Percentiles rank a stretch among this genome's conserved stretches.
Evolutionary conservation across 257 asterid genomes (phyloP).

Genomic region (Striga asiatica): DNA sequence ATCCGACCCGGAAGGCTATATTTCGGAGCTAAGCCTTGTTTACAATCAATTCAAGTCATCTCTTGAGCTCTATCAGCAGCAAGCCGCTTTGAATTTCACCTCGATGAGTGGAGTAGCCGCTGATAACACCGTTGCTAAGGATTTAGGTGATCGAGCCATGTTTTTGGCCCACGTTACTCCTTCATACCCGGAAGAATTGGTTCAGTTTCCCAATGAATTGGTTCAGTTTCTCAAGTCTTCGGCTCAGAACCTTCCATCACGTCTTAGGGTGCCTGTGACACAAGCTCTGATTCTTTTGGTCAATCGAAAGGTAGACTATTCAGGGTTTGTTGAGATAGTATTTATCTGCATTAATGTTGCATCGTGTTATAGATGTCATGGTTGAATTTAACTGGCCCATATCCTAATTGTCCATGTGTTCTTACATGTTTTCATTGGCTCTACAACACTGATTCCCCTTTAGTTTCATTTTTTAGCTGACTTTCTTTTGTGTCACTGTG

Average conservation of each 20-base stretch:
- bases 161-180: conserved; percentile 79
- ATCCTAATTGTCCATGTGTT: too few species aligned
- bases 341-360: background rate
- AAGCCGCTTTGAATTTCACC: conserved; percentile 68
- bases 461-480: background rate
- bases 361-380: background rate
- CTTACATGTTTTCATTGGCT: too few species aligned
- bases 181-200: conserved; percentile 42
- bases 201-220: conserved; percentile 49
- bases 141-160: conserved; percentile 62
- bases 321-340: background rate
- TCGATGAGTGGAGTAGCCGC: conserved; percentile 58
- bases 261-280: conserved; percentile 52
- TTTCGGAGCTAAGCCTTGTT: conserved; percentile 42
- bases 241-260: conserved; percentile 51
- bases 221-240: conserved; percentile 52
- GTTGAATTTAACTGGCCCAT: too few species aligned
- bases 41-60: conserved; percentile 72
- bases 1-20: conserved; percentile 80
- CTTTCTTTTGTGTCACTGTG: background rate
- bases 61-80: conserved; percentile 70
- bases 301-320: conserved; percentile 49
- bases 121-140: conserved; percentile 60
- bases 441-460: background rate
- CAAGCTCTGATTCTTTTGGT: conserved; percentile 68